Evolutionary conservation across 2,329 filamentous ascomycete genomes (phyloP).

Genomic region (Intubia oerlemansii): DNA sequence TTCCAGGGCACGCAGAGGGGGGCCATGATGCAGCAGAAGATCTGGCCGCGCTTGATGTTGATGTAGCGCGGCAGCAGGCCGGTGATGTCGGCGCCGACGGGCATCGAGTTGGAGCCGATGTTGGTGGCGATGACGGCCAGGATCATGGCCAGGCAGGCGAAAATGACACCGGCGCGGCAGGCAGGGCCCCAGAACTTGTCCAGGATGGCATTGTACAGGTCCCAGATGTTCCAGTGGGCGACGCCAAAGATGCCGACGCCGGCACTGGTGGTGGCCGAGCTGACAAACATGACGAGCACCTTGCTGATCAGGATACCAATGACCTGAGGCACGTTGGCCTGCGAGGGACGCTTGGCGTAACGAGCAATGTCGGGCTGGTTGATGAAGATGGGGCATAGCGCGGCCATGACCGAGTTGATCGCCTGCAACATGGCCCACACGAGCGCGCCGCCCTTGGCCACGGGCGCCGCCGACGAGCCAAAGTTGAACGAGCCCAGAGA

Average conservation of each 20-base stretch:
- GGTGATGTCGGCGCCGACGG: conserved; percentile 15
- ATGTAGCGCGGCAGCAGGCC: conserved; percentile 15
- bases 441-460: conserved; percentile 10
- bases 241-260: conserved; percentile 20
- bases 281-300: conserved; percentile 11
- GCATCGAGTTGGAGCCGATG: conserved; percentile 14
- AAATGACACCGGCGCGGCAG: conserved; percentile 6
- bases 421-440: conserved; percentile 18
- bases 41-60: conserved; percentile 15
- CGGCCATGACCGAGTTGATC: conserved; percentile 17
- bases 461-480: too few relatives aligned
- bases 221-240: conserved; percentile 9
- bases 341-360: conserved; percentile 12
- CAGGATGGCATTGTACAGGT: conserved; percentile 7
- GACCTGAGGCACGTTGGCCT: conserved; percentile 10
- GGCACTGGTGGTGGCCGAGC: conserved; percentile 20
- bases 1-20: conserved; percentile 9
- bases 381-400: conserved; percentile 15
- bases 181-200: conserved; percentile 7
- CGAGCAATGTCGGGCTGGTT: conserved; percentile 17
- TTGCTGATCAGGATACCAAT: conserved; percentile 39
- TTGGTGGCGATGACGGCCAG: conserved; percentile 8
- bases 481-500: too few relatives aligned
- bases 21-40: conserved; percentile 7
- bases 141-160: conserved; percentile 6